Conservation (phyloP, 257 asterid species). For the Solanum microdontum region DNA sequence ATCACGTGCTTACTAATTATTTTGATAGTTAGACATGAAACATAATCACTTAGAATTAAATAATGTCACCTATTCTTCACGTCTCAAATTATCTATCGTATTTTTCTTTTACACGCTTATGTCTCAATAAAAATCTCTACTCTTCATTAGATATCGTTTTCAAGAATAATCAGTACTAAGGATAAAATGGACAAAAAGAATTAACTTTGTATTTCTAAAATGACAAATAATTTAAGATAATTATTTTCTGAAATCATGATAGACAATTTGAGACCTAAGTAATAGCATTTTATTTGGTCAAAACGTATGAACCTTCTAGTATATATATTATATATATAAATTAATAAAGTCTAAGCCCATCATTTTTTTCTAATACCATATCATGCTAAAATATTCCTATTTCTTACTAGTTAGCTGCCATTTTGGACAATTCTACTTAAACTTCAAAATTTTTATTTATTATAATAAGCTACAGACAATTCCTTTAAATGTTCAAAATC, state of each 20-base stretch:
- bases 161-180: not conserved
- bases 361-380: not conserved
- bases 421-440: not conserved
- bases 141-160: not conserved
- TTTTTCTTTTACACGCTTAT: not conserved
- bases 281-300: no score
- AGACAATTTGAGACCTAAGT: not conserved
- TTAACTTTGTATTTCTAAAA: no score
- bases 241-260: no score
- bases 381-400: not conserved
- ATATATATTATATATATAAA: not conserved
- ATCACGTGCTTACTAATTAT: not conserved
- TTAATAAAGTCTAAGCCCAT: not conserved
- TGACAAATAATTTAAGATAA: not conserved
- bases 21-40: not conserved
- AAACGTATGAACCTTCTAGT: not conserved
- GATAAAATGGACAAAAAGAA: not conserved
- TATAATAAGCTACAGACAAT: not conserved
- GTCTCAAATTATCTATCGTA: not conserved
- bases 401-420: not conserved
- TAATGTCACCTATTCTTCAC: not conserved
- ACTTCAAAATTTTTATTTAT: not conserved
- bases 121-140: not conserved
- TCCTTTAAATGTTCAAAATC: not conserved
- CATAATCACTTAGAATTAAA: not conserved